Base-by-base conservation (phyloP, 1,284 basidiomycete genomes). In the Singerocomus inundabilis region DNA sequence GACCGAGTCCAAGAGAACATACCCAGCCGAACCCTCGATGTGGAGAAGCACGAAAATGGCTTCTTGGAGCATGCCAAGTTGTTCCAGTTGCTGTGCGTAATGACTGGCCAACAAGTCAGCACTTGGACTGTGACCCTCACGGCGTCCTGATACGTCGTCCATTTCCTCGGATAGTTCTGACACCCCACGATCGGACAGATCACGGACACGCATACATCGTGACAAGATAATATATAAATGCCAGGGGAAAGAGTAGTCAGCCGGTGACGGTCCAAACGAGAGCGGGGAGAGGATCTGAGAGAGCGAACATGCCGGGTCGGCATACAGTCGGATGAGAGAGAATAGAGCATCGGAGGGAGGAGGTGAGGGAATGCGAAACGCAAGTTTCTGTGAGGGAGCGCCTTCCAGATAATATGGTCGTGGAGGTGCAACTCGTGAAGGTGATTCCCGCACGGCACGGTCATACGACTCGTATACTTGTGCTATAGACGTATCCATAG, bases 211-310 rank as follows among this genome's bases (percentile, higher is more conserved):
- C 67, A 98, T 80, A 46, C 89, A 89, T 24, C 87, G 81, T 5
- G 93, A 88, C 25, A 99, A 75, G 30, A 98, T 73, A 51, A 94
- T 82, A 67, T 96, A 98, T 28, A 98, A 67, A 70, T 98, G 94
- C 96, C 96, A 99, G 8, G 91, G 80, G 48, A 98, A 73, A 11
- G 91, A 83, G 64, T 85, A 87, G 68, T 97, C 94, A 18, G 84
- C 69, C 0, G 88, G 87, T 11, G 84, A 88, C 0, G 88, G 71
- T 1, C 85, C 82, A 61, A 91, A 93, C 32, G 88, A 89, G 29
- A 85, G 73, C 0, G 94, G 88, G 53, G 73, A 80, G 57, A 78
- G 76, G 8, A 80, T 69, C 30, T 77, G 73, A 3, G 83, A 86
- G 13, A 88, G 72, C 6, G 85, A 84, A 49, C 81, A 80, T 13